phyloP scores from a whole-genome alignment of 2,329 filamentous ascomycete genomes.

The Ceratocystis eucalypticola region DNA sequence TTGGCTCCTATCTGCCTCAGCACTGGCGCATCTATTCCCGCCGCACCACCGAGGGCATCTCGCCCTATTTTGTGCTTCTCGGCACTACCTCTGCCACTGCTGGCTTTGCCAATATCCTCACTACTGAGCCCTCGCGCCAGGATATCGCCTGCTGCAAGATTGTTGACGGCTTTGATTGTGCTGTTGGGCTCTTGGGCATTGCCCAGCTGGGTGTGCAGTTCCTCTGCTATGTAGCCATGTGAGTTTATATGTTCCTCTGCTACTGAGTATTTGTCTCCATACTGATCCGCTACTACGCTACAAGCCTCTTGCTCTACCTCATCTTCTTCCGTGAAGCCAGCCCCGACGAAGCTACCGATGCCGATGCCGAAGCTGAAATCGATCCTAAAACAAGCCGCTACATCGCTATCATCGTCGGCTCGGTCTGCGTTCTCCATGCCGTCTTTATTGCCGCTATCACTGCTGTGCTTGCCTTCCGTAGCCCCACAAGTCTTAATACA shows the following conservation, averaged over 20 bases:
- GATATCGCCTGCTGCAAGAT: constrained; percentile 79
- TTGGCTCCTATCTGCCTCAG: constrained; percentile 88
- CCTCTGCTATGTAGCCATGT: constrained; percentile 88
- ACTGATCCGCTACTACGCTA: neutral
- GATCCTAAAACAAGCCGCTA: constrained; percentile 54
- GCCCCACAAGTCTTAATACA: constrained; percentile 48
- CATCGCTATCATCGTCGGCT: constrained; percentile 63
- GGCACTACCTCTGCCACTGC: constrained; percentile 81
- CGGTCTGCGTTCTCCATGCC: constrained; percentile 60
- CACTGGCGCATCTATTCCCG: constrained; percentile 81
- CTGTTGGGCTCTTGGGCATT: constrained; percentile 74
- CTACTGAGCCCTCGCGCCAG: constrained; percentile 65
- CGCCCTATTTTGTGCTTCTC: constrained; percentile 88
- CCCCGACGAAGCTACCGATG: constrained; percentile 33
- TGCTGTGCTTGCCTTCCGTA: constrained; percentile 49
- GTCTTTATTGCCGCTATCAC: constrained; percentile 57
- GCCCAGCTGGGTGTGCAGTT: constrained; percentile 85
- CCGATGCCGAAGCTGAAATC: constrained; percentile 28
- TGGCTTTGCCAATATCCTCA: constrained; percentile 83
- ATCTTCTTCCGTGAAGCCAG: constrained; percentile 69
- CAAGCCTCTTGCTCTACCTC: constrained; percentile 79
- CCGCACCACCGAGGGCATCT: constrained; percentile 83
- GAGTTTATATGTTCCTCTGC: constrained; percentile 26
- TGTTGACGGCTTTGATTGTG: constrained; percentile 68
- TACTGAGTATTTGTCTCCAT: neutral